Conservation (phyloP, 768 basidiomycete genomes). For the Boletellus ananas region DNA sequence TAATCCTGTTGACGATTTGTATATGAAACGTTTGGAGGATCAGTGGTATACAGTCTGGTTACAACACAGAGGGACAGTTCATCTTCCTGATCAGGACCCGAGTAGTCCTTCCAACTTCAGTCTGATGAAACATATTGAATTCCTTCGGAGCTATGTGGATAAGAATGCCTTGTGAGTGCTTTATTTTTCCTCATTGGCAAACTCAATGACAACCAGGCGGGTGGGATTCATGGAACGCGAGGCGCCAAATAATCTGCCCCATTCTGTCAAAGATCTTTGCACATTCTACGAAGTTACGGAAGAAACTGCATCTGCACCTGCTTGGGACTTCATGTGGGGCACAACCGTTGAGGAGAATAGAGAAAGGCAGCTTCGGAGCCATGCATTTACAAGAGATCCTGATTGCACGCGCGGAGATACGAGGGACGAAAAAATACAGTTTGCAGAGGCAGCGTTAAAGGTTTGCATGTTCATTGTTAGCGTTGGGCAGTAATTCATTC, state of each 20-base stretch:
- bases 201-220: conserved; percentile 41
- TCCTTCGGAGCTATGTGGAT: conserved; percentile 76
- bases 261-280: conserved; percentile 41
- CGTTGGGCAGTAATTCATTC: not conserved
- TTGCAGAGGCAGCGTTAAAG: conserved; percentile 74
- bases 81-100: conserved; percentile 70
- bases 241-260: conserved; percentile 37
- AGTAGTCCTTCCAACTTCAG: conserved; percentile 70
- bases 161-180: conserved; percentile 78
- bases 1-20: conserved; percentile 63
- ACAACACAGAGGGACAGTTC: conserved; percentile 59
- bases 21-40: conserved; percentile 75
- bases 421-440: conserved; percentile 37
- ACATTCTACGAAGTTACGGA: conserved; percentile 51
- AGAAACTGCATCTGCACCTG: conserved; percentile 36
- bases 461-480: conserved; percentile 31
- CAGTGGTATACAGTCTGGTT: conserved; percentile 79
- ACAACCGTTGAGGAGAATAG: conserved; percentile 68
- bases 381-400: conserved; percentile 47
- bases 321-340: conserved; percentile 77
- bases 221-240: conserved; percentile 56
- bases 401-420: conserved; percentile 26
- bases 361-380: conserved; percentile 61
- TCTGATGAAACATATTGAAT: conserved; percentile 75
- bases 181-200: not conserved